phyloP scores from a whole-genome alignment of 2,329 filamentous ascomycete genomes.

The Sphaerulina vaccinii region DNA sequence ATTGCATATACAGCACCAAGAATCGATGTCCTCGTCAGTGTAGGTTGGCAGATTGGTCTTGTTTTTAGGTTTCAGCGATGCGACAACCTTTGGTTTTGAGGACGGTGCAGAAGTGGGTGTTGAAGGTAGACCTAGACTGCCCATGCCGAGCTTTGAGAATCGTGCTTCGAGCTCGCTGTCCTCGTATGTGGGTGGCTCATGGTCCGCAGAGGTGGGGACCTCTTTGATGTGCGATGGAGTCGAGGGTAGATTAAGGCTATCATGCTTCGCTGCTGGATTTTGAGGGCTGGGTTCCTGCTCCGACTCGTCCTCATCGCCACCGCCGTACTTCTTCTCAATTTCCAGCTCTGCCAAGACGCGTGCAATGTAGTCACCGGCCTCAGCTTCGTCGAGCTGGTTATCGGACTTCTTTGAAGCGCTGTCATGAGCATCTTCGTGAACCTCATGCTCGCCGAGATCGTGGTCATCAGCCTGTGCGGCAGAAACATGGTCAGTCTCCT shows the following conservation, averaged over 20 bases:
- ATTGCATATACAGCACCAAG: conserved; percentile 80
- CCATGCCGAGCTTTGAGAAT: conserved; percentile 45
- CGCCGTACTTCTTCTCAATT: conserved; percentile 43
- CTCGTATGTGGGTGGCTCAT: conserved; percentile 35
- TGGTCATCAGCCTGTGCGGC: conserved; percentile 13
- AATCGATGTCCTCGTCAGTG: conserved; percentile 69
- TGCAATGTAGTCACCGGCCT: conserved; percentile 49
- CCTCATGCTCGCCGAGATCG: not conserved
- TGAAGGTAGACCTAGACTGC: conserved; percentile 47
- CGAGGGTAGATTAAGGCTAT: conserved; percentile 32
- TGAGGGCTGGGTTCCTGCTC: not conserved
- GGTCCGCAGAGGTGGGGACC: not conserved
- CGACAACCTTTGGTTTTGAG: conserved; percentile 25
- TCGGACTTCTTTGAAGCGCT: conserved; percentile 20
- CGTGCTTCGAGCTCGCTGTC: conserved; percentile 49
- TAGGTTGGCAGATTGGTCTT: conserved; percentile 41
- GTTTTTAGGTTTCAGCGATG: conserved; percentile 28
- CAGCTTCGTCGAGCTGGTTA: conserved; percentile 38
- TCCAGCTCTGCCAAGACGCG: conserved; percentile 49
- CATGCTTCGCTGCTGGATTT: not conserved
- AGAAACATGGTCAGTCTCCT: conserved; percentile 10
- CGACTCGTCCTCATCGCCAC: conserved; percentile 13
- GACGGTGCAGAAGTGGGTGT: conserved; percentile 47
- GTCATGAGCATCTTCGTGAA: conserved; percentile 4
- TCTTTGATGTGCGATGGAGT: conserved; percentile 33